These are phyloP conservation scores for Allium cepa DNA, from an alignment of 106 monocot species.

Conservation along the genomic window DNA sequence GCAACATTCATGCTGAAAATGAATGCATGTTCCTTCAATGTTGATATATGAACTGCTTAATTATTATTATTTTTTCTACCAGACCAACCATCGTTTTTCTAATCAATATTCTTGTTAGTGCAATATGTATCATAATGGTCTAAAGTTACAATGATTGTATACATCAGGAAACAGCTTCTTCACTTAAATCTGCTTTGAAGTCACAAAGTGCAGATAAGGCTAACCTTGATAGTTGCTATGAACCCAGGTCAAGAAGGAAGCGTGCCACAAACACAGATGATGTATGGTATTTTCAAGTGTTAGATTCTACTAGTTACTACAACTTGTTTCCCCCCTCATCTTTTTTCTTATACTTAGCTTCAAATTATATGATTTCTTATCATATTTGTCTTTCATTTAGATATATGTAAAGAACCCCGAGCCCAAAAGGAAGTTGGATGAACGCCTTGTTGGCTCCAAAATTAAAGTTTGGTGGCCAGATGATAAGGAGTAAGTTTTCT, in stretches of 20 bases:
- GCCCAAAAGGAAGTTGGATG: slow-evolving; percentile 10
- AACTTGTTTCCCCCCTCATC: background rate
- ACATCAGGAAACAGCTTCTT: background rate
- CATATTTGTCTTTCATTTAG: too few species aligned
- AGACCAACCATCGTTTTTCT: too few species aligned
- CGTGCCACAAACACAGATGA: background rate
- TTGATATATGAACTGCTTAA: too few species aligned
- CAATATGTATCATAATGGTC: too few species aligned
- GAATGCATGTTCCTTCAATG: too few species aligned
- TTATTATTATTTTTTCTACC: background rate
- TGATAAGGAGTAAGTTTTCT: slow-evolving; percentile 29
- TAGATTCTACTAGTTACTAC: background rate
- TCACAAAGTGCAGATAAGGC: slow-evolving; percentile 9
- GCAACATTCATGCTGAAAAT: too few species aligned
- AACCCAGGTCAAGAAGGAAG: slow-evolving; percentile 6
- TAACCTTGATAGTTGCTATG: slow-evolving; percentile 3
- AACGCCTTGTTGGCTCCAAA: slow-evolving; percentile 23
- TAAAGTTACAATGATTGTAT: too few species aligned
- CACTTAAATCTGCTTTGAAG: slow-evolving; percentile 10
- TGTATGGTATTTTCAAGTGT: background rate
- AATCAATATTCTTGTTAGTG: too few species aligned
- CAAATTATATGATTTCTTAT: too few species aligned
- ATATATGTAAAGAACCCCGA: background rate
- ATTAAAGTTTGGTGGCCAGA: slow-evolving; percentile 55
- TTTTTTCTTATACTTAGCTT: too few species aligned